Evolutionary conservation across 495 filamentous ascomycete species (phyloP), one percentile per base, ranked within the genome.

Genomic region (Aspergillus ellipticus): DNA sequence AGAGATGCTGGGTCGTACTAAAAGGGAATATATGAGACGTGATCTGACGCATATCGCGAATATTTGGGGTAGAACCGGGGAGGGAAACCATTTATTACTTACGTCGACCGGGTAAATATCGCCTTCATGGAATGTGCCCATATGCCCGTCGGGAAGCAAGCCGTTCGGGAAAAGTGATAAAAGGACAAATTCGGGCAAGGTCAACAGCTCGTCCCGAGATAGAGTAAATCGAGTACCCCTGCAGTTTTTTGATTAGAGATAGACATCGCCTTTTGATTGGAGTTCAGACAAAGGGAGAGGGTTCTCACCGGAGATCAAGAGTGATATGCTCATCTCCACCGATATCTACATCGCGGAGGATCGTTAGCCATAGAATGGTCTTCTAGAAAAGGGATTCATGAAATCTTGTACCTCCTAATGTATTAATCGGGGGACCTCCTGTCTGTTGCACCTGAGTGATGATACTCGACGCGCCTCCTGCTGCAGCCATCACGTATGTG

Each of bases 81-180:
- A 17, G 22, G 57, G 35, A 35, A 57, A 20, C 19, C 13, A 15
- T 10, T 3, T 46, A 39, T 20, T 16, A 87, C 90, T 76, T 76
- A 98, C 94, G 81, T 99, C 94, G 66, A 99, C 92, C 62, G 92
- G 90, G 65, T 97, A 96, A 55, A 95, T 85, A 67, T 97, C 94
- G 28, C 90, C 89, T 65, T 97, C 94, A 55, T 88, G 84, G 68
- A 92, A 96, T 35, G 89, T 88, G 61, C 90, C 93, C 83, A 96
- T 89, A 63, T 97, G 93, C 8, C 93, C 93, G 71, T 99, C 95
- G 1, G 94, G 95, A 51, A 99, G 92, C 21, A 99, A 85, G 15
- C 94, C 94, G 68, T 98, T 98, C 7, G 94, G 94, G 62, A 98
- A 98, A 15, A 98, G 80, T n/a, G 94, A 97, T 13, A 98, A 79